Evolutionary conservation across 441 rosid genomes (phyloP), one percentile per base, ranked within the genome.

Genomic region (Mallotus repandus): DNA sequence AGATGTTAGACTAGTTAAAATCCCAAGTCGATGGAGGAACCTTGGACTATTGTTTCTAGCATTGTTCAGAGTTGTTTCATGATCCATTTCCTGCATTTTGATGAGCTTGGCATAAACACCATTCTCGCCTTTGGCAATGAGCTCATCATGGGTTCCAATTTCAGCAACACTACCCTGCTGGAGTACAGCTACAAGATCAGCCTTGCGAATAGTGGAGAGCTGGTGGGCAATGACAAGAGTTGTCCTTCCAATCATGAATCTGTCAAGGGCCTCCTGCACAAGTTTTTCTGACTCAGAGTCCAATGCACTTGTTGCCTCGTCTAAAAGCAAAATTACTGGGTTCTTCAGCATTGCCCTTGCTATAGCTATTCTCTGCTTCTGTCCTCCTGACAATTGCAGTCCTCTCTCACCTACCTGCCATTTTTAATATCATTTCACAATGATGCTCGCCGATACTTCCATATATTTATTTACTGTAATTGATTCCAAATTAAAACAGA

Each of bases 391-490:
- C 12, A 96, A 88, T 73, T 96, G 98, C 62, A 96, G 70, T 60
- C 99, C 99, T 74, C 99, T 96, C 84, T 96, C 99, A 66, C 99
- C 99, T 18, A 94, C 99, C 99, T 96, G 88, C 79, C 85, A 89
- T 83, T 84, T 73, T 46, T 72, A 67, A 29, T 18, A 22, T 48
- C 7, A 56, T 68, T 29, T 29, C 25, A 57, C 32, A 29, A 29
- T 29, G 32, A 29, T 29, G 35, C 41, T 58, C 35, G 35, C 1
- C 56, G 35, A 9, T 45, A 11, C 38, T 48, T 66, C 9, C 54
- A 32, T 14, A 66, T 11, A 35, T 45, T 60, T 12, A 63, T 43
- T 18, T 10, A 32, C 4, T 48, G n/a, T 21, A 49, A 32, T 19
- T 53, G 16, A 49, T 59, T 54, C 41, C 21, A 29, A 29, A 38